Percentiles rank a stretch among this genome's conserved stretches.
phyloP scores from a whole-genome alignment of 495 filamentous ascomycete genomes.

The Daldinia caldariorum region DNA sequence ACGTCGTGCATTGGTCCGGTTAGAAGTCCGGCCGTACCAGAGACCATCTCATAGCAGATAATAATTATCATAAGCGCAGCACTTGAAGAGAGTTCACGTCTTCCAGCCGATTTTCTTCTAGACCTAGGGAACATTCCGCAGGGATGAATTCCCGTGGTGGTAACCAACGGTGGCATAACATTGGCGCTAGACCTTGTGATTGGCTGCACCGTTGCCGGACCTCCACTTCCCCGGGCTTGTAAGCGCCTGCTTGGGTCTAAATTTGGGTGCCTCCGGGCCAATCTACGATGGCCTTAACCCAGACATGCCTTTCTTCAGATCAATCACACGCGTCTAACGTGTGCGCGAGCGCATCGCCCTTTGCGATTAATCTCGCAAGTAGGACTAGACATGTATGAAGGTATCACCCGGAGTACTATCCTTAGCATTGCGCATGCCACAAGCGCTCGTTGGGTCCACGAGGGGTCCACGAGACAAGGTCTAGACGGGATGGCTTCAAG shows the following conservation, averaged over 20 bases:
- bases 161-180: slow-evolving; percentile 21
- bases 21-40: background rate
- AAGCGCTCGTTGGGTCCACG: slow-evolving; percentile 30
- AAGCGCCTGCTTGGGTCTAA: slow-evolving; percentile 39
- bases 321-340: slow-evolving; percentile 31
- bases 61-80: slow-evolving; percentile 9
- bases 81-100: slow-evolving; percentile 10
- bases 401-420: slow-evolving; percentile 42
- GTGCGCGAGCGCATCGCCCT: slow-evolving; percentile 33
- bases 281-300: slow-evolving; percentile 20
- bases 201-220: slow-evolving; percentile 9
- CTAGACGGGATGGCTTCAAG: slow-evolving; percentile 31
- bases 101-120: slow-evolving; percentile 20
- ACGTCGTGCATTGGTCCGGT: slow-evolving; percentile 26
- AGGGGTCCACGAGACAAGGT: slow-evolving; percentile 23
- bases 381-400: slow-evolving; percentile 26
- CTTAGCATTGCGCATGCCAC: slow-evolving; percentile 28
- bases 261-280: slow-evolving; percentile 32
- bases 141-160: slow-evolving; percentile 17
- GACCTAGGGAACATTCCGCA: background rate
- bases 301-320: background rate
- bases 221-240: slow-evolving; percentile 18
- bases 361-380: slow-evolving; percentile 14
- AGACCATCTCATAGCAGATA: background rate
- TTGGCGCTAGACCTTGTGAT: slow-evolving; percentile 10